Conservation (phyloP, 371 early-diverging fungal species). For the Sporodiniella umbellata region DNA sequence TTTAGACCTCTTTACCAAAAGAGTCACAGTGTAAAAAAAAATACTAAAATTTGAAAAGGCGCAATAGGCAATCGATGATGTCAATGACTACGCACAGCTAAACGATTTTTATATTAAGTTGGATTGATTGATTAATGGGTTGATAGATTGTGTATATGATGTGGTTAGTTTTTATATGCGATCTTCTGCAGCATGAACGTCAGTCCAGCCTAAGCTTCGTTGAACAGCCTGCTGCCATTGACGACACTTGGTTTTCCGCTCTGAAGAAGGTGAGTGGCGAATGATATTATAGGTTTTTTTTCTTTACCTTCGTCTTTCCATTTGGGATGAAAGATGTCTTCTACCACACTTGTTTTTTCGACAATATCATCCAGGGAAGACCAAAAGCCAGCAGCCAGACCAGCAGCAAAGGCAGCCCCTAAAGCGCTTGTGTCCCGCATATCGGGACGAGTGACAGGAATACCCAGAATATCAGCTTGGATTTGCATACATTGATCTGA, state of each 20-base stretch:
- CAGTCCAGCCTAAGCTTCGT: slow-evolving; percentile 61
- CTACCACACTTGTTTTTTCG: slow-evolving; percentile 22
- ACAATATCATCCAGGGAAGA: slow-evolving; percentile 37
- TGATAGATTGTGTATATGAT: too few species aligned
- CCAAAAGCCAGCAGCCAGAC: slow-evolving; percentile 79
- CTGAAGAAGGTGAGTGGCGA: slow-evolving; percentile 66
- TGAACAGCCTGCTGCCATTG: slow-evolving; percentile 84
- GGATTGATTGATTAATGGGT: too few species aligned
- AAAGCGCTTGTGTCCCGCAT: slow-evolving; percentile 93
- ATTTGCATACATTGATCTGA: slow-evolving; percentile 91
- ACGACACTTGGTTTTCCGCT: slow-evolving; percentile 57
- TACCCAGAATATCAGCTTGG: slow-evolving; percentile 84
- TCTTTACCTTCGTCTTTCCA: slow-evolving; percentile 39
- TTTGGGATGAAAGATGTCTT: slow-evolving; percentile 42
- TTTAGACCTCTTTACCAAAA: too few species aligned
- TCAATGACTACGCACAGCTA: too few species aligned
- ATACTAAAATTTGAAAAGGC: too few species aligned
- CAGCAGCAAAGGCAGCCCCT: slow-evolving; percentile 95
- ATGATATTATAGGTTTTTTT: slow-evolving; percentile 75
- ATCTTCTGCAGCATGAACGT: slow-evolving; percentile 19
- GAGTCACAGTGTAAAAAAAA: too few species aligned
- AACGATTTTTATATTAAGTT: too few species aligned
- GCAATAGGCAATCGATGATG: too few species aligned
- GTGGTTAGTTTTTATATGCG: too few species aligned
- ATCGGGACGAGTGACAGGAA: slow-evolving; percentile 66